These are phyloP conservation scores for Candolleomyces aberdarensis DNA, from an alignment of 768 basidiomycete genomes.

Conservation along the genomic window DNA sequence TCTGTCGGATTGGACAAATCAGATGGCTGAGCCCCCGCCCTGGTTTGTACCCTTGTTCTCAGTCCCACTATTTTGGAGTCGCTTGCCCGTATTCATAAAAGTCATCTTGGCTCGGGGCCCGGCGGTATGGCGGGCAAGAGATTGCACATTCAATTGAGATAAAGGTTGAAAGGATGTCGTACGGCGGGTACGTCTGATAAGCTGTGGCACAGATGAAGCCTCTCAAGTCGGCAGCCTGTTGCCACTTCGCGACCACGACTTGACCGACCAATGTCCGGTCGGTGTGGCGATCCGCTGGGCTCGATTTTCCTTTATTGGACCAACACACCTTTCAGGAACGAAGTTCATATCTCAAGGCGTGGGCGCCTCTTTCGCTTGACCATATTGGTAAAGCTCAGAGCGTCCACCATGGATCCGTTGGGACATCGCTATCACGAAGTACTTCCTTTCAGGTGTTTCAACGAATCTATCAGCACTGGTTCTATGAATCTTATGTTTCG, in stretches of 20 bases:
- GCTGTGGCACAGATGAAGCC: background rate
- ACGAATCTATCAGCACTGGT: too few relatives aligned
- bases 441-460: too few relatives aligned
- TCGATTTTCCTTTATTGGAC: background rate
- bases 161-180: background rate
- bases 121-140: background rate
- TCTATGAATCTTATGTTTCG: too few relatives aligned
- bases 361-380: background rate
- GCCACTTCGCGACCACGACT: background rate
- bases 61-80: background rate
- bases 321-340: slow-evolving; percentile 1
- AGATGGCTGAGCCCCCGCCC: background rate
- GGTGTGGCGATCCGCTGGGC: background rate
- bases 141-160: background rate
- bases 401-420: background rate
- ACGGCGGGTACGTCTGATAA: background rate
- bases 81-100: background rate
- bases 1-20: too few relatives aligned
- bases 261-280: background rate
- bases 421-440: background rate
- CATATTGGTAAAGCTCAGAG: too few relatives aligned
- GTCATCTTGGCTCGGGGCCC: background rate
- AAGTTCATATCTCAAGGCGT: background rate
- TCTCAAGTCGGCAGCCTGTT: background rate
- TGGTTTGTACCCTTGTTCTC: background rate